These are phyloP conservation scores for Parmelia sp. DNA, from an alignment of 495 filamentous ascomycete genomes.

Conservation along the genomic window DNA sequence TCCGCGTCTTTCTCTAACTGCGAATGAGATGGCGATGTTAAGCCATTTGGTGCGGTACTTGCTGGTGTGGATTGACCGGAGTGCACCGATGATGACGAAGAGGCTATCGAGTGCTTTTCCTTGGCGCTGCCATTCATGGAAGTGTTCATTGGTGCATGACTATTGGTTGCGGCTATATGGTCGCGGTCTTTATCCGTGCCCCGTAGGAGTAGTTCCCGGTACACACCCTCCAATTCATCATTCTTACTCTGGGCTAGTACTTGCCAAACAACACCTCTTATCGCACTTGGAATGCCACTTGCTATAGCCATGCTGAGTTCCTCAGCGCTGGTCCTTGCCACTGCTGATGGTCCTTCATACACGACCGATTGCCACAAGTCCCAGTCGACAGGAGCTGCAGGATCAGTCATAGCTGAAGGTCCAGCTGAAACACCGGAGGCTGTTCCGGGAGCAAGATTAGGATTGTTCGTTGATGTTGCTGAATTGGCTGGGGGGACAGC, in stretches of 20 bases:
- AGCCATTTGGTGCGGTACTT: slow-evolving; percentile 51
- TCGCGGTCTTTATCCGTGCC: slow-evolving; percentile 72
- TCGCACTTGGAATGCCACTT: slow-evolving; percentile 86
- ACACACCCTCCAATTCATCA: slow-evolving; percentile 80
- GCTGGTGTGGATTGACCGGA: slow-evolving; percentile 69
- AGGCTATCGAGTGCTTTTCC: slow-evolving; percentile 59
- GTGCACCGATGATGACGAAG: slow-evolving; percentile 74
- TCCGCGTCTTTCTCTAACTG: slow-evolving; percentile 57
- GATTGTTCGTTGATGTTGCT: slow-evolving; percentile 45
- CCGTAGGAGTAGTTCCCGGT: slow-evolving; percentile 70
- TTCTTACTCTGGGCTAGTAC: slow-evolving; percentile 90
- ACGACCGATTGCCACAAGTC: slow-evolving; percentile 96
- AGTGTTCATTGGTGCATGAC: slow-evolving; percentile 30
- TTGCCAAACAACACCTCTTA: slow-evolving; percentile 96
- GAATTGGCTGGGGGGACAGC: slow-evolving; percentile 44
- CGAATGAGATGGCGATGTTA: slow-evolving; percentile 50
- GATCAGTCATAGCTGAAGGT: slow-evolving; percentile 58
- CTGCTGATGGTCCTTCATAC: slow-evolving; percentile 80
- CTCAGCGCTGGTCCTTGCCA: slow-evolving; percentile 75
- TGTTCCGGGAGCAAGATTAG: slow-evolving; percentile 70
- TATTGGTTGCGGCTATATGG: slow-evolving; percentile 39
- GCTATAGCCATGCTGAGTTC: slow-evolving; percentile 88
- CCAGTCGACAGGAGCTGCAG: slow-evolving; percentile 75
- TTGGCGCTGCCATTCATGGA: slow-evolving; percentile 40
- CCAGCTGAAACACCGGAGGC: slow-evolving; percentile 68